Base-by-base conservation (phyloP, 495 filamentous ascomycete species). In the Astrothelium macrocarpum region DNA sequence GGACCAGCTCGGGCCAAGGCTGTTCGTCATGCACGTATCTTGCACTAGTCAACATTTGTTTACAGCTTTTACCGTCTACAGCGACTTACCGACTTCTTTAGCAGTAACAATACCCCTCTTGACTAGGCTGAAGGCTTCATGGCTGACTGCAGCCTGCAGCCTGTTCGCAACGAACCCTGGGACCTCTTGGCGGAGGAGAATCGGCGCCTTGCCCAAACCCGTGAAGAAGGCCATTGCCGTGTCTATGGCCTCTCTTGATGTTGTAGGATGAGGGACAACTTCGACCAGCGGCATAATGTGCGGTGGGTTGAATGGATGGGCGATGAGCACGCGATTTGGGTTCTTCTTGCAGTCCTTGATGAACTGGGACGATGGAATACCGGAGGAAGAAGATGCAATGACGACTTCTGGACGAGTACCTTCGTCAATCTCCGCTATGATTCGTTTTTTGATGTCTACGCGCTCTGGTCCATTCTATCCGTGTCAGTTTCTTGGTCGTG, bases 331-430 rank as follows among this genome's bases (percentile, higher is more conserved):
- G 12, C 59, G 59, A 9, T 43, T 43, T 26, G 59, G 59, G 42
- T 61, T 34, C 59, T 61, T 28, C 29, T 63, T 60, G 60, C 67
- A 69, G n/a, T 64, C 53, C 25, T 28, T 62, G 62, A 69, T 61
- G 60, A 67, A 69, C 28, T 63, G 59, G 20, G 69, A 71, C 28
- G 60, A 67, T 11, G 67, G 61, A 4, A 71, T 59, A 14, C 69
- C 64, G 18, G 69, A 71, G 5, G 69, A 69, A 12, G 69, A 71
- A n/a, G 69, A 71, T 0, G 67, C 62, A 32, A 71, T 71, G 12
- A 71, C 42, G 2, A 69, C 62, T 20, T 65, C 63, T 18, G 64
- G 64, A 18, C 60, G 64, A 14, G 45, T 34, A 1, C 43, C 43
- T 20, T 53, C 65, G 49, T 69, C 67, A 5, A 68, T 56, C 31